Evolutionary conservation across 2,329 filamentous ascomycete genomes (phyloP), one percentile per base, ranked within the genome.

Genomic region (Colletotrichum sp.): DNA sequence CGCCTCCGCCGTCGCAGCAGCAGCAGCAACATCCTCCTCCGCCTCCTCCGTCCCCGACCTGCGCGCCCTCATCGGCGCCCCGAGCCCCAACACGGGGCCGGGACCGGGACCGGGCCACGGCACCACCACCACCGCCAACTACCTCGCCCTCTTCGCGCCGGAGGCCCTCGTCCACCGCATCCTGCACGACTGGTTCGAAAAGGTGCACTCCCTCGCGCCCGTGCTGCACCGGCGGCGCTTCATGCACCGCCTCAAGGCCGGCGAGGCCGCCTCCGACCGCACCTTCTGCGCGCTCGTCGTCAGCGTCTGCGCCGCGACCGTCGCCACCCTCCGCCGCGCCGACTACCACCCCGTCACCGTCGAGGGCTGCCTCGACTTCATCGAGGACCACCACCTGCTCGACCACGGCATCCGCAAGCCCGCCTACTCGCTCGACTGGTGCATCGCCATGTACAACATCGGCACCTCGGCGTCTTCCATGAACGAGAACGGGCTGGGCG

Each of bases 361-460:
- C 13, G 75, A 80, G 13, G 74, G 78, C 9, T 84, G 83, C 34
- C 62, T 81, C 2, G 77, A 80, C 15, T 81, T 84, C 15, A 79
- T 85, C 13, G 80, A 83, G 49, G 69, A 79, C 6, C 76, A 83
- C 26, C 70, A 79, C 3, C 73, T 85, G 12, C 75, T 84, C 1
- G 63, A 77, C 8, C 77, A 75, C 12, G 71, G 72, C 12, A 34
- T 76, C 15, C 30, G 73, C 28, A 67, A 60, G 30, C 73, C 79
- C 1, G 60, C 71, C 0, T 85, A 83, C 62, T 80, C 80, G 3
- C 71, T 85, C 1, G 83, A 86, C 62, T 85, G 83, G 78, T 84
- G 83, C 75, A 80, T 84, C 21, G 81, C 83, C 26, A 82, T 83
- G 78, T 86, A 86, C 68, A 84, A 86, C 44, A 71, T 85, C 6